phyloP scores from a whole-genome alignment of 495 filamentous ascomycete species.

The Hypoxylon cercidicola region DNA sequence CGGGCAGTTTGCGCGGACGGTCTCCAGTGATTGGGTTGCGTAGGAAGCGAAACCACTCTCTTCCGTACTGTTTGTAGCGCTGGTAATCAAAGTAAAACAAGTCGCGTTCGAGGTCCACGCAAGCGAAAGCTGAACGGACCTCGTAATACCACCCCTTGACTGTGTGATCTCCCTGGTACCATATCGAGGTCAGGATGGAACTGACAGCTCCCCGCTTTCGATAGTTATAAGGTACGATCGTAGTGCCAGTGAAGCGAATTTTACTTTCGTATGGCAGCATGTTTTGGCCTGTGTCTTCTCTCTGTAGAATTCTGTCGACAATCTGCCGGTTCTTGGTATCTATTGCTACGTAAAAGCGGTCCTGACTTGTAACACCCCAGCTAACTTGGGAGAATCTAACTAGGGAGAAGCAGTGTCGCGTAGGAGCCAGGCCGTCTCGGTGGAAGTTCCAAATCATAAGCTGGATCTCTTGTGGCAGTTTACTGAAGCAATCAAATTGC shows the following conservation, averaged over 20 bases:
- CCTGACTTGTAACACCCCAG: no score
- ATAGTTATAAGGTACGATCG: background rate
- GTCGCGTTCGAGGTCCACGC: conserved; percentile 10
- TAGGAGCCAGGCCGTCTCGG: background rate
- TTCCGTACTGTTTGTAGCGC: no score
- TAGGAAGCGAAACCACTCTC: conserved; percentile 23
- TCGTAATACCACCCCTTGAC: no score
- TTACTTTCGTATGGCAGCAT: background rate
- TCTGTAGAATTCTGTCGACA: background rate
- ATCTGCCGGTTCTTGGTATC: background rate
- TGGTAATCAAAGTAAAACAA: conserved; percentile 12
- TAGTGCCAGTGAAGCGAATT: conserved; percentile 4
- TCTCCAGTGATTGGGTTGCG: conserved; percentile 2
- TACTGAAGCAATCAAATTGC: background rate
- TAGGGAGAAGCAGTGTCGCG: conserved; percentile 17
- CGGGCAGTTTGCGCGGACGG: background rate
- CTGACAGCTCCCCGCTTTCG: background rate
- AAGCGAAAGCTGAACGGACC: conserved; percentile 3
- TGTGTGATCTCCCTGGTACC: background rate
- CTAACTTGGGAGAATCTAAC: no score
- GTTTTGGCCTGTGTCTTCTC: background rate
- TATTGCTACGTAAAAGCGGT: background rate
- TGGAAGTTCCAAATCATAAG: conserved; percentile 16
- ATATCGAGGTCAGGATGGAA: no score
- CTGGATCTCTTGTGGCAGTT: conserved; percentile 17